These are phyloP conservation scores for Sonneratia alba DNA, from an alignment of 345 rosid genomes.

Conservation along the genomic window DNA sequence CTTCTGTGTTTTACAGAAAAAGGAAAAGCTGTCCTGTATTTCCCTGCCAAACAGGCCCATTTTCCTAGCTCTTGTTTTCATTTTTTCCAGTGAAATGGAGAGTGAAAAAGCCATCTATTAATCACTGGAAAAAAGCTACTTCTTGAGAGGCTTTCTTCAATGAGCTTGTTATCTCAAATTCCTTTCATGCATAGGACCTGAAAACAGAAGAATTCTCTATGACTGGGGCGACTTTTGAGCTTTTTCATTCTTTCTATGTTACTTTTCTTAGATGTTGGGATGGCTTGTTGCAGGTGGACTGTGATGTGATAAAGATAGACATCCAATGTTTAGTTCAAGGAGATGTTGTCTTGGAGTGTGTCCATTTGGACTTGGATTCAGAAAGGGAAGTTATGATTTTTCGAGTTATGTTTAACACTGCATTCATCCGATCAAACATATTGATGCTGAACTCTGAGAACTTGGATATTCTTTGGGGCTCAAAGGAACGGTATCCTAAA, in stretches of 20 bases:
- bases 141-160: neutral
- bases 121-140: neutral
- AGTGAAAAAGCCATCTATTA: neutral
- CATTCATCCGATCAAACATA: constrained; percentile 96
- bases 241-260: neutral
- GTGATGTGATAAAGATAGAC: constrained; percentile 94
- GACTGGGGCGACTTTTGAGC: neutral
- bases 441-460: constrained; percentile 86
- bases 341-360: constrained; percentile 93
- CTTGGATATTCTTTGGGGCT: constrained; percentile 95
- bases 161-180: neutral
- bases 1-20: neutral
- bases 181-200: neutral
- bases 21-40: neutral
- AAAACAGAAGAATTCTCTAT: neutral
- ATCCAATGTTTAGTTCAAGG: constrained; percentile 96
- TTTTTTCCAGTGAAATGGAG: neutral
- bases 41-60: neutral
- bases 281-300: constrained; percentile 57
- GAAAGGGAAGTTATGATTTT: constrained; percentile 99
- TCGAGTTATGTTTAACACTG: constrained; percentile 92
- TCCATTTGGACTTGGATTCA: constrained; percentile 82
- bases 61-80: neutral
- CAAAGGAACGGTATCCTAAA: constrained; percentile 87
- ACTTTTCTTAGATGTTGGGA: neutral